Percentiles rank a stretch among this genome's conserved stretches.
Conservation (phyloP, 768 basidiomycete genomes). For the Lactarius deliciosus region DNA sequence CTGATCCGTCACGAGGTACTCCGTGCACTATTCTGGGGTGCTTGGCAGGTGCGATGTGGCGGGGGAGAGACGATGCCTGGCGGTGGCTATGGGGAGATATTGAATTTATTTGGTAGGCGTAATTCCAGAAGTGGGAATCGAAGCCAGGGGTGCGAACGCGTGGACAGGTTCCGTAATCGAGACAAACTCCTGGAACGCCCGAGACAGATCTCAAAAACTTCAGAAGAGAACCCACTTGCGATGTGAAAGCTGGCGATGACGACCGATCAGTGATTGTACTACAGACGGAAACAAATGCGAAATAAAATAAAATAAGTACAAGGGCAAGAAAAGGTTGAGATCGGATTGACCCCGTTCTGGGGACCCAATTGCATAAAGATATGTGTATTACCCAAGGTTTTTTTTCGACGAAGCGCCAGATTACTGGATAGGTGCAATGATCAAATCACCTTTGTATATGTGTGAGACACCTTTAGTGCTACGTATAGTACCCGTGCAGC, state of each 20-base stretch:
- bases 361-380: neutral
- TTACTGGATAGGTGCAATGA: neutral
- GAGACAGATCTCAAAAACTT: neutral
- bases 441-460: slow-evolving; percentile 1
- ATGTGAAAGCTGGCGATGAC: neutral
- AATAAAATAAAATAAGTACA: neutral
- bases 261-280: neutral
- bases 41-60: neutral
- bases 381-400: neutral
- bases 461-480: neutral
- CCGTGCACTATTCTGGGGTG: neutral
- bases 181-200: slow-evolving; percentile 10
- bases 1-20: neutral
- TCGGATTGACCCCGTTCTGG: slow-evolving; percentile 5
- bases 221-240: slow-evolving; percentile 1
- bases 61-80: neutral
- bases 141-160: slow-evolving; percentile 13
- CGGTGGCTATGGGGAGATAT: neutral
- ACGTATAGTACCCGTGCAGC: neutral
- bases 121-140: slow-evolving; percentile 4
- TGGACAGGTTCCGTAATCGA: slow-evolving; percentile 4
- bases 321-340: neutral
- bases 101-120: neutral
- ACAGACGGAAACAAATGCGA: neutral
- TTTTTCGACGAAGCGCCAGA: slow-evolving; percentile 4